Evolutionary conservation across 306 rosid species (phyloP), one percentile per base, ranked within the genome.

Genomic region (Quercus engelmannii): DNA sequence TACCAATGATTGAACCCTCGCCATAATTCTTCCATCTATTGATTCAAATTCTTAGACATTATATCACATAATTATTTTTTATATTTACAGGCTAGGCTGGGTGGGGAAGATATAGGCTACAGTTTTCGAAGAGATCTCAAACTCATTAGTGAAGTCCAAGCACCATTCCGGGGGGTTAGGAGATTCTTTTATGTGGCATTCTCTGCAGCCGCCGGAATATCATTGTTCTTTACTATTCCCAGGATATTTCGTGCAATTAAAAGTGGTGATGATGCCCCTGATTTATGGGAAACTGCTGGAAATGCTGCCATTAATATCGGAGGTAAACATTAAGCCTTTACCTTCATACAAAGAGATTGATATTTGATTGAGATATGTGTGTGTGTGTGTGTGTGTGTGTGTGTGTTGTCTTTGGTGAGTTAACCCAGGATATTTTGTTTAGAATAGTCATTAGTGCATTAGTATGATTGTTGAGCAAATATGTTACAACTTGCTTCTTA

Each of bases 91-190:
- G 99, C 99, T 75, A 91, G 88, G 85, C 73, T 89, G 46, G 99
- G 99, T 23, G 99, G 99, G 77, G 98, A 93, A 85, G 99, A 95
- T 83, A 83, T 95, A 84, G 99, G 99, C 79, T 90, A 86, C 51
- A 12, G 99, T 84, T 95, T 92, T 79, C 93, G 97, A 49, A 91
- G 99, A 93, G 99, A 95, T 89, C 91, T 95, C 72, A 95, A 93
- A 88, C 99, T 95, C 83, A 95, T 95, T 67, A 90, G 99, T 82
- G 99, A 93, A 91, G 99, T 95, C 69, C 99, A 95, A 85, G 99
- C 98, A 74, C 99, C 99, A 31, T 95, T 95, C 77, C 99, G 98
- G 55, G 99, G 98, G 75, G 82, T 95, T 71, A 85, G 99, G 86
- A 91, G 84, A 88, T 93, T 95, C 89, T 93, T 95, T 82, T 95